These are phyloP conservation scores for Beauveria pseudobassiana DNA, from an alignment of 2,329 filamentous ascomycete genomes.

Conservation along the genomic window DNA sequence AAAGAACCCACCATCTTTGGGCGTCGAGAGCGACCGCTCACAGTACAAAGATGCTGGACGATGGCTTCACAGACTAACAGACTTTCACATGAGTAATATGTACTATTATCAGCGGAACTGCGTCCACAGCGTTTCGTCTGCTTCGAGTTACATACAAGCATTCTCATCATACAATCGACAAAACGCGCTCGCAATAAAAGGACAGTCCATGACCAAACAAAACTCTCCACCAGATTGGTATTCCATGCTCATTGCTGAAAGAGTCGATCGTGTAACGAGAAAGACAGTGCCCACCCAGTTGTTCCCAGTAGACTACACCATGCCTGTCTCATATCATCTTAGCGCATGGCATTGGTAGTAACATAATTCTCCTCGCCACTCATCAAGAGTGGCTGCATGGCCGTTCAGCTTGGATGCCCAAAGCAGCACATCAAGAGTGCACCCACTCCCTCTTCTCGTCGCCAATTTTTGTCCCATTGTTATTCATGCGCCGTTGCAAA, in stretches of 20 bases:
- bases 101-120: not conserved
- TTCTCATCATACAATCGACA: not conserved
- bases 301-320: not conserved
- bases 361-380: not conserved
- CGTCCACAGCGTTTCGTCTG: not conserved
- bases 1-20: too few relatives aligned
- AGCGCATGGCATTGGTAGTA: not conserved
- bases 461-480: not conserved
- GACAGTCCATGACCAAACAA: not conserved
- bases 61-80: not conserved
- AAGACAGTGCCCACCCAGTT: not conserved
- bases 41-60: too few relatives aligned
- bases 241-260: not conserved
- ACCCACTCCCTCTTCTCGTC: not conserved
- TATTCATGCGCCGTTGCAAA: constrained; percentile 4
- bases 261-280: not conserved
- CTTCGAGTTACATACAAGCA: not conserved
- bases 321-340: not conserved
- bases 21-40: too few relatives aligned
- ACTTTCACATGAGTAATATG: not conserved
- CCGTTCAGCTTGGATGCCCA: not conserved
- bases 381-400: not conserved
- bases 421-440: not conserved
- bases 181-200: not conserved
- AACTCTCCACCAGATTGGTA: not conserved